These are phyloP conservation scores for Pholiota microspora DNA, from an alignment of 768 basidiomycete species.

Conservation along the genomic window DNA sequence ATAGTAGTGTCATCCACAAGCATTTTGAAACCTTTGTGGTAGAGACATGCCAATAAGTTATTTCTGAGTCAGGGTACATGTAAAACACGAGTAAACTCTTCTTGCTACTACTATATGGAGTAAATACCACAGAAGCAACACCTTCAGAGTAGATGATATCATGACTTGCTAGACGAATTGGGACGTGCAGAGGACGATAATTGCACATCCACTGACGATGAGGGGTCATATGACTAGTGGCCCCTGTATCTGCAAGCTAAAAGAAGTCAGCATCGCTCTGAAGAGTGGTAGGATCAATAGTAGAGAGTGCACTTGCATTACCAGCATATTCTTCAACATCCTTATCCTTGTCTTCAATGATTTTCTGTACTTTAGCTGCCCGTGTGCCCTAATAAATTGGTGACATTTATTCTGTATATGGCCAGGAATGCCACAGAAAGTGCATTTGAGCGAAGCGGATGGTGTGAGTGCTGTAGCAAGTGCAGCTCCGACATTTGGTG, in stretches of 20 bases:
- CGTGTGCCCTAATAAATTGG: not conserved
- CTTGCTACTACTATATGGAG: not conserved
- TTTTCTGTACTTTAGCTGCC: not conserved
- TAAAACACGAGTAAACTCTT: constrained; percentile 4
- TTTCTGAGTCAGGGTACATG: not conserved
- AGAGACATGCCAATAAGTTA: too few species aligned
- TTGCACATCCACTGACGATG: not conserved
- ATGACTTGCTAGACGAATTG: not conserved
- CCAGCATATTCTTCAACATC: not conserved
- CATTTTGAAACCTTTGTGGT: too few species aligned
- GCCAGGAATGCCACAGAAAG: not conserved
- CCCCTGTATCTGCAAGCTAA: not conserved
- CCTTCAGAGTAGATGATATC: not conserved
- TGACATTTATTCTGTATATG: not conserved
- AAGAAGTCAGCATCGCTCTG: not conserved
- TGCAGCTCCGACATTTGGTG: not conserved
- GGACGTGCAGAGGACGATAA: not conserved
- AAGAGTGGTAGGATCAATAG: not conserved
- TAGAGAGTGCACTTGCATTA: not conserved
- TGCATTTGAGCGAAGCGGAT: not conserved
- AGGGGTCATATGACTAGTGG: not conserved
- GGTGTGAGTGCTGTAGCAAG: not conserved
- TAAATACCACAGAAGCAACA: not conserved
- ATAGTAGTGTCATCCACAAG: not conserved
- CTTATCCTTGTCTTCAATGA: not conserved